These are phyloP conservation scores for Wickerhamiella azyma DNA, from an alignment of 805 yeast species.

Conservation along the genomic window DNA sequence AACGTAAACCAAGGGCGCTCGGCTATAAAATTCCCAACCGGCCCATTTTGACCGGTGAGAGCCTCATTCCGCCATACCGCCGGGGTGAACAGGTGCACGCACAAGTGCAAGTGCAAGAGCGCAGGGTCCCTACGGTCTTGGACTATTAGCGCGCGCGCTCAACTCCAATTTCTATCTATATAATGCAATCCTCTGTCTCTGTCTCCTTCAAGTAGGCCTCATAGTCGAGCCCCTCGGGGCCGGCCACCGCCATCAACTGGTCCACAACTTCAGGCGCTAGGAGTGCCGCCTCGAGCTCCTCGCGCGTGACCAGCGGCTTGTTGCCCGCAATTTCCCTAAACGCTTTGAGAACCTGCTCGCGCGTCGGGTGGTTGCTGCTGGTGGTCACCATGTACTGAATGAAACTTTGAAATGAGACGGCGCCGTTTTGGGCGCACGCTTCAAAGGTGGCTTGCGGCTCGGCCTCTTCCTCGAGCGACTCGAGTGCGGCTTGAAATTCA, in stretches of 20 bases:
- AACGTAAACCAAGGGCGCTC: constrained; percentile 14
- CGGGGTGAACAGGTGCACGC: too few species aligned
- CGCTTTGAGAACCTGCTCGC: constrained; percentile 28
- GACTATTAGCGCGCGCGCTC: constrained; percentile 3
- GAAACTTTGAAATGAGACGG: constrained; percentile 23
- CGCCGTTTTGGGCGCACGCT: constrained; percentile 19
- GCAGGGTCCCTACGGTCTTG: background rate
- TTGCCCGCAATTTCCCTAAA: constrained; percentile 32
- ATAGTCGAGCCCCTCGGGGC: constrained; percentile 9
- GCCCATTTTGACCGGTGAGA: constrained; percentile 13
- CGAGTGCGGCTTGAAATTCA: constrained; percentile 34
- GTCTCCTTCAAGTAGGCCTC: constrained; percentile 1
- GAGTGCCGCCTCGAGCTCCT: constrained; percentile 29
- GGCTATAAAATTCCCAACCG: constrained; percentile 16
- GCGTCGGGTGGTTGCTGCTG: constrained; percentile 28
- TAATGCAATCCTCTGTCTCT: background rate
- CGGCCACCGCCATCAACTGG: constrained; percentile 22
- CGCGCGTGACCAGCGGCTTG: constrained; percentile 27
- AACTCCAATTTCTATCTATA: background rate
- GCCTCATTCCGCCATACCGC: constrained; percentile 19
- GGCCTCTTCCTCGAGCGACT: constrained; percentile 29
- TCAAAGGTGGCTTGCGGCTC: constrained; percentile 29
- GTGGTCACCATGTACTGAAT: constrained; percentile 29
- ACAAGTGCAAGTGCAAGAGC: too few species aligned
- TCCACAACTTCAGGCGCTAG: constrained; percentile 25